Evolutionary conservation across 805 yeast species (phyloP).

Genomic region (Candida tallmaniae): DNA sequence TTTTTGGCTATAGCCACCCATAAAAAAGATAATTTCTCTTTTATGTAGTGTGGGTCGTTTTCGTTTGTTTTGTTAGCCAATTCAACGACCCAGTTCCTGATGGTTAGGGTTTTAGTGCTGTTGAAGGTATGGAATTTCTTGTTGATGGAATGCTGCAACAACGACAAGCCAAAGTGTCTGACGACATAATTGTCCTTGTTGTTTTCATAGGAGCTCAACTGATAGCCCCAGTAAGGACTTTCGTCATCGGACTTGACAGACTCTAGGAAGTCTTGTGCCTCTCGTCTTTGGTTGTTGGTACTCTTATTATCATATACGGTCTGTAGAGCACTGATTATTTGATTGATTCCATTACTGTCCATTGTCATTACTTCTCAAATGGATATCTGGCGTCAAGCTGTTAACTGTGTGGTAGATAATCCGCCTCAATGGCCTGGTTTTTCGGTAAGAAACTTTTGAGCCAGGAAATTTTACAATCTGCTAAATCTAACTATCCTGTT

Average conservation of each 20-base stretch:
- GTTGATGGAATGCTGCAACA: conserved; percentile 69
- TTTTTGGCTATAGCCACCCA: conserved; percentile 93
- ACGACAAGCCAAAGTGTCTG: conserved; percentile 84
- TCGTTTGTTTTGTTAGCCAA: conserved; percentile 54
- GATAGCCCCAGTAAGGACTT: conserved; percentile 91
- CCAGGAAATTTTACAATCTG: too few species aligned
- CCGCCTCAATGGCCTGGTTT: too few species aligned
- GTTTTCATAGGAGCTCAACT: conserved; percentile 63
- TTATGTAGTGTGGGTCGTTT: conserved; percentile 84
- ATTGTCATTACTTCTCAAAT: conserved; percentile 6
- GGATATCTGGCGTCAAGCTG: too few species aligned
- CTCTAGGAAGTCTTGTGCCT: conserved; percentile 66
- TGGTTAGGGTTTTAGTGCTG: conserved; percentile 53
- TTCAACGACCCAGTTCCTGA: conserved; percentile 82
- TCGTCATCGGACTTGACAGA: conserved; percentile 71
- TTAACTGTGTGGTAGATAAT: too few species aligned
- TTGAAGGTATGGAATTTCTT: conserved; percentile 52
- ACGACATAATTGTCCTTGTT: conserved; percentile 60
- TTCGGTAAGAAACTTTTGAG: neutral
- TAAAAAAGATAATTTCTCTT: conserved; percentile 81
- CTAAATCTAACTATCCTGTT: too few species aligned
- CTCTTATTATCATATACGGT: conserved; percentile 66
- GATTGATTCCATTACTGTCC: conserved; percentile 50
- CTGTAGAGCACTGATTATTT: conserved; percentile 73
- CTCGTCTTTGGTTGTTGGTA: conserved; percentile 49